Base-by-base conservation (phyloP, 2,329 filamentous ascomycete genomes). In the Dothideomycetes sp. region DNA sequence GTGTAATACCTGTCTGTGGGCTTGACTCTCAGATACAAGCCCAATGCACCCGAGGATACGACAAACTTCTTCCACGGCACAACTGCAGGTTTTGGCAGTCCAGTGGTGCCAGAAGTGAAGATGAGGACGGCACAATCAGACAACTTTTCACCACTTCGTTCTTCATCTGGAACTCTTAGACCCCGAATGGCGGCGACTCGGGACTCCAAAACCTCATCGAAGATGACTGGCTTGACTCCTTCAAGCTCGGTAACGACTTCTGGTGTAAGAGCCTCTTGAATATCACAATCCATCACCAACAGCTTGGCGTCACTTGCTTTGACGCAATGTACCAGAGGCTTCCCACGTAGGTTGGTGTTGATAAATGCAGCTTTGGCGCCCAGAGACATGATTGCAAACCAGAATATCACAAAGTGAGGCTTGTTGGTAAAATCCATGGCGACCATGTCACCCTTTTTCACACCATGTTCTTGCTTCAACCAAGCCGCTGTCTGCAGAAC, bases 91-190 rank as follows among this genome's bases (percentile, higher is more conserved):
- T 93, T 93, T 8, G 86, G 85, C 47, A 93, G 64, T 1, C 86
- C 86, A 0, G 86, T 93, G 0, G 86, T 93, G 13, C 86, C 86
- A 20, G 81, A 86, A 0, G 86, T 93, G 59, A 84, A 93, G 50
- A 94, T 88, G 47, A 94, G 71, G 31, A 82, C 69, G 1, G 76
- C 80, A 65, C 85, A 76, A 44, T 77, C 72, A 6, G 43, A 54
- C 11, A 47, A 36, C 22, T 50, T 47, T 2, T 43, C 45, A 23
- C 58, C 56, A 16, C 51, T 51, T 20, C 58, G 47, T 22, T 47
- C 52, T n/a, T 47, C 45, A 37, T 62, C 53, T 1, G 55, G 51
- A 11, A 55, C 57, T 36, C 58, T 48, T 40, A 55, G 53, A 1
- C 54, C 50, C 8, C 42, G 33, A 7, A 47, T 23, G 4, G 42